Percentiles rank a stretch among this genome's conserved stretches.
phyloP scores from a whole-genome alignment of 305 asterid genomes.

The Fraxinus angustifolia region DNA sequence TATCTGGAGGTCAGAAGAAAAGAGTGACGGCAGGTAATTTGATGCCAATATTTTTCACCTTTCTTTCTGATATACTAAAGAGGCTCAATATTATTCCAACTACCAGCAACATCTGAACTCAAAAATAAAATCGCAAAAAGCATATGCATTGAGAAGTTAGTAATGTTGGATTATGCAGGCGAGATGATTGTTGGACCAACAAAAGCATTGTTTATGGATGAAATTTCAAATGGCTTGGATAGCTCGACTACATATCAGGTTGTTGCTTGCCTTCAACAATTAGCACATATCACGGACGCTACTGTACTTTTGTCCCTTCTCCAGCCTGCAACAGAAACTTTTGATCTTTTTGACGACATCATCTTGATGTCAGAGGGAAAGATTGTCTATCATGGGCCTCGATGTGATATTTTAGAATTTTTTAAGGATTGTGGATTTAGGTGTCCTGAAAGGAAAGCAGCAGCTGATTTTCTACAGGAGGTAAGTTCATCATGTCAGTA shows the following conservation, averaged over 20 bases:
- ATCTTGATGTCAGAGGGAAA: constrained; percentile 77
- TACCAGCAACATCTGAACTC: not conserved
- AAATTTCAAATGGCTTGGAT: constrained; percentile 79
- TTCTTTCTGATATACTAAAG: not conserved
- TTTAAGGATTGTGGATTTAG: constrained; percentile 48
- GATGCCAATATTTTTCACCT: not conserved
- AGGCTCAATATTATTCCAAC: not conserved
- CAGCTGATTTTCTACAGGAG: constrained; percentile 61
- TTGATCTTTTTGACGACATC: constrained; percentile 78
- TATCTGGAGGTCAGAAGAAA: constrained; percentile 91
- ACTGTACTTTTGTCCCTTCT: constrained; percentile 74
- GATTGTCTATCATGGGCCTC: constrained; percentile 69
- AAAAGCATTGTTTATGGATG: constrained; percentile 75
- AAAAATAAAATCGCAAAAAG: not conserved
- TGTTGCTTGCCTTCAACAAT: constrained; percentile 64
- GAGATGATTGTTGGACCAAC: constrained; percentile 88
- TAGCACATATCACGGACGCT: constrained; percentile 65
- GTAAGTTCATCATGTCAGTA: constrained; percentile 22
- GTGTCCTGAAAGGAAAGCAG: constrained; percentile 61
- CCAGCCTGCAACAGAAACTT: constrained; percentile 89
- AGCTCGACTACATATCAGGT: constrained; percentile 79
- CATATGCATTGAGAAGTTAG: not conserved
- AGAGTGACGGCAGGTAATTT: constrained; percentile 70
- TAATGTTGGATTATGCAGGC: constrained; percentile 35
- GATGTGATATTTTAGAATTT: constrained; percentile 44